Base-by-base conservation (phyloP, 2,329 filamentous ascomycete genomes). In the Epichloe hybrida region DNA sequence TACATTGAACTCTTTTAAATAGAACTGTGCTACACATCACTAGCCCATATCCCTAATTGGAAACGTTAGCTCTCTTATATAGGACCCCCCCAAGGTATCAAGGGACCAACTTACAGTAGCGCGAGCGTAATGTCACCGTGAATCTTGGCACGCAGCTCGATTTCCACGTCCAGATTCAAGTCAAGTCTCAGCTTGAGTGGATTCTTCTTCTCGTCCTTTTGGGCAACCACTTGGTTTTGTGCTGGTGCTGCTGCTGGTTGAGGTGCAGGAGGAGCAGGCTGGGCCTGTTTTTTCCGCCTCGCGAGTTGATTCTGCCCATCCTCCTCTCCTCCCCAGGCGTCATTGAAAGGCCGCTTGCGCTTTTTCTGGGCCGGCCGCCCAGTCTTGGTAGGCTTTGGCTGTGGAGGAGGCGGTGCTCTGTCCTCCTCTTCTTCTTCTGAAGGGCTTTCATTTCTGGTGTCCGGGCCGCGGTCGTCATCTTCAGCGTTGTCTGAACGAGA, bases 101-200 rank as follows among this genome's bases (percentile, higher is more conserved):
- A n/a, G 13, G 15, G 7, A 21, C 23, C 9, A n/a, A 67, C 69
- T 58, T 76, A 88, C 84, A 85, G 79, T 61, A 88, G 72, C 52
- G 79, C 80, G 53, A 88, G 66, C 8, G 84, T 87, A 61, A 90
- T 64, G 69, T 89, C 86, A 59, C 86, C 86, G 58, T 88, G 79
- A 55, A 90, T 88, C 64, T 80, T 83, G 20, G 86, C 86, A 72
- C 88, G 88, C 50, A 90, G 71, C 65, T 88, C 80, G 57, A 90
- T 84, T 68, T 90, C 84, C 48, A 90, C 76, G 60, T 90, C 86
- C 49, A 90, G 68, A 66, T 90, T 89, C 50, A 88, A 70, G 62
- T 90, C 85, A 35, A 88, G 67, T 38, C 36, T n/a, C 62, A 90
- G 67, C 64, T 82, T 82, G 62, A 88, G 66, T 23, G 83, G 81